A percentile compares a stretch with the other conserved stretches of the same genome.
Evolutionary conservation across 129 eudicot genomes (phyloP).

Genomic region (Flaveria sonorensis): DNA sequence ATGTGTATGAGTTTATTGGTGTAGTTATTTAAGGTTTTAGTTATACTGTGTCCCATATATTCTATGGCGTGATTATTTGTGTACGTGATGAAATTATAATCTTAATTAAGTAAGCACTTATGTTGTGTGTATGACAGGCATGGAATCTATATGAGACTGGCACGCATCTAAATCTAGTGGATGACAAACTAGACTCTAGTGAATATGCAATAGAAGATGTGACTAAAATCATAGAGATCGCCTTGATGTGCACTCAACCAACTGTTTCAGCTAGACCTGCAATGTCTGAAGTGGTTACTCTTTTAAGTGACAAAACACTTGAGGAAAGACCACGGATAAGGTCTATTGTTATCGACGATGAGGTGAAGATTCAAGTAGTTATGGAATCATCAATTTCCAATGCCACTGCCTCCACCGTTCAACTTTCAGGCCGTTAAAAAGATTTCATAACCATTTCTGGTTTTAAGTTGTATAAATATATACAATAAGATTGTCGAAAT

Average conservation of each 20-base stretch:
- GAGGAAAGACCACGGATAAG: too few relatives aligned
- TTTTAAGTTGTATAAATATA: too few relatives aligned
- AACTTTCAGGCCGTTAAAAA: too few relatives aligned
- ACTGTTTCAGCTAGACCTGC: background rate
- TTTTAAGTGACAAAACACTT: background rate
- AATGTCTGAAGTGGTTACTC: constrained; percentile 4
- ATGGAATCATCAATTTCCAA: too few relatives aligned
- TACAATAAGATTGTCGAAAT: too few relatives aligned
- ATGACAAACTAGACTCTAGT: background rate
- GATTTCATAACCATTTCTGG: too few relatives aligned
- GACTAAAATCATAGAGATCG: background rate
- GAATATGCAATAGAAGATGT: background rate
- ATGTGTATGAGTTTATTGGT: background rate
- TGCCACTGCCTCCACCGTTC: too few relatives aligned
- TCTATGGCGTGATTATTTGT: background rate
- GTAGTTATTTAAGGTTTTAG: too few relatives aligned
- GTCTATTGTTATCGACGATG: too few relatives aligned
- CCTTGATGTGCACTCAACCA: background rate
- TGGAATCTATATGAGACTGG: background rate
- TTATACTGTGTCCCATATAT: background rate
- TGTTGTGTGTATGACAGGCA: background rate
- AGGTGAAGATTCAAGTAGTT: too few relatives aligned
- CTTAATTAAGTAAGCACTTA: background rate
- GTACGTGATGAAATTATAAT: background rate
- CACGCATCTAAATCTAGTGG: background rate